These are phyloP conservation scores for Plasmodium falciparum DNA, from an alignment of 169 alveolate genomes.

Conservation along the genomic window DNA sequence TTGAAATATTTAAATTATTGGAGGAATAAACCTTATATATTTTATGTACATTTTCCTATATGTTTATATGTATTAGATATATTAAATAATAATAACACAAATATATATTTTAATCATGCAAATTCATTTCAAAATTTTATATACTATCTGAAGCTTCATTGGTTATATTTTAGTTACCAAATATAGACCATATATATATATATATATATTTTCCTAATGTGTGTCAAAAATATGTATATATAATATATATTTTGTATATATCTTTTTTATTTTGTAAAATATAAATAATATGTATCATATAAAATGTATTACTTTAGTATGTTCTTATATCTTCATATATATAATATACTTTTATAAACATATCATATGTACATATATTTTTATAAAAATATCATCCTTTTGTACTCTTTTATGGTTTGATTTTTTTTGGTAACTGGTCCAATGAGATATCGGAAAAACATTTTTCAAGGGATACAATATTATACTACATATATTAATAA, in stretches of 20 bases:
- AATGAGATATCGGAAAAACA: slow-evolving; percentile 25
- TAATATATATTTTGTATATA: too few relatives aligned
- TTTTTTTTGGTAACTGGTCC: slow-evolving; percentile 5
- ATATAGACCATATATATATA: slow-evolving; percentile 1
- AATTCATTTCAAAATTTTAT: slow-evolving; percentile 58
- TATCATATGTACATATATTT: neutral
- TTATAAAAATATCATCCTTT: neutral
- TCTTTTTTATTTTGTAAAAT: too few relatives aligned
- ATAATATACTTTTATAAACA: neutral
- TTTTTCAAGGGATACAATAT: slow-evolving; percentile 1
- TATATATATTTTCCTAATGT: too few relatives aligned
- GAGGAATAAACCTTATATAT: slow-evolving; percentile 80
- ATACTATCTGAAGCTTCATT: slow-evolving; percentile 59
- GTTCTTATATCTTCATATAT: neutral
- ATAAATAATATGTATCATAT: too few relatives aligned
- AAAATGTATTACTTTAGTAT: too few relatives aligned
- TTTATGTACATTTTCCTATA: slow-evolving; percentile 81
- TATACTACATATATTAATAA: too few relatives aligned
- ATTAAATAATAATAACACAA: slow-evolving; percentile 69
- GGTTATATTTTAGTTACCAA: slow-evolving; percentile 64
- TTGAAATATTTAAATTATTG: slow-evolving; percentile 83
- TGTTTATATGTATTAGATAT: slow-evolving; percentile 83
- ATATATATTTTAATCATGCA: slow-evolving; percentile 42
- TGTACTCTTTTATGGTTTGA: neutral
- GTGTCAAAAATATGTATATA: too few relatives aligned